Evolutionary conservation across 2,329 filamentous ascomycete species (phyloP), one percentile per base, ranked within the genome.

Genomic region (Lasiodiplodia hormozganensis): DNA sequence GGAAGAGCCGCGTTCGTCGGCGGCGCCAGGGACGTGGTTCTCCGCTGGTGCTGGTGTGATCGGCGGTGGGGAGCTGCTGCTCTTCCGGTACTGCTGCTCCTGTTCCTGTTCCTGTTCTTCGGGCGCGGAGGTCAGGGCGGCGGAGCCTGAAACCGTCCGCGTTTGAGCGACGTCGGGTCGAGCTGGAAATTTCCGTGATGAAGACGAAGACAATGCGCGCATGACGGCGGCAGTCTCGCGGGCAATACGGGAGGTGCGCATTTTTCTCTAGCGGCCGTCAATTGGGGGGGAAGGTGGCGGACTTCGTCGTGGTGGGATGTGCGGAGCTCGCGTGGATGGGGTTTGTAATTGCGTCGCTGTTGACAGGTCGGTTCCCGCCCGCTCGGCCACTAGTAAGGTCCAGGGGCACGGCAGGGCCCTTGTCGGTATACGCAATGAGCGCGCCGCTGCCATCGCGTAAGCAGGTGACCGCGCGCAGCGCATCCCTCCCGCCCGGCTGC

Each of bases 221-320:
- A 67, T 53, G 23, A 21, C 65, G n/a, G 47, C 40, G 38, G 74
- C 71, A 5, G 77, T 77, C 71, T 80, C 78, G 67, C 75, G 78
- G 68, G 78, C 77, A 56, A 80, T 73, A 65, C 78, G 77, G 28
- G 78, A 80, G 64, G 78, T 77, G 14, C 77, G 76, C 78, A 80
- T 80, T 28, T 31, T 38, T 10, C 43, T 31, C 14, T 28, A 40
- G 40, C 31, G n/a, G 65, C 12, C 8, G 38, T 7, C 36, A 58
- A 49, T 49, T 25, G 36, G 43, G 43, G 16, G 49, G 31, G 21
- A 10, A 12, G 36, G 21, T 56, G 51, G 64, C 25, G 51, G 28
- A 47, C 36, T 40, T 53, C 43, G 64, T 36, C 43, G 64, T 36
- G 51, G 51, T 34, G 40, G 12, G 43, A 21, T 47, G 43, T 7